Evolutionary conservation across 257 asterid genomes (phyloP).

Genomic region (Schizonepeta tenuifolia): DNA sequence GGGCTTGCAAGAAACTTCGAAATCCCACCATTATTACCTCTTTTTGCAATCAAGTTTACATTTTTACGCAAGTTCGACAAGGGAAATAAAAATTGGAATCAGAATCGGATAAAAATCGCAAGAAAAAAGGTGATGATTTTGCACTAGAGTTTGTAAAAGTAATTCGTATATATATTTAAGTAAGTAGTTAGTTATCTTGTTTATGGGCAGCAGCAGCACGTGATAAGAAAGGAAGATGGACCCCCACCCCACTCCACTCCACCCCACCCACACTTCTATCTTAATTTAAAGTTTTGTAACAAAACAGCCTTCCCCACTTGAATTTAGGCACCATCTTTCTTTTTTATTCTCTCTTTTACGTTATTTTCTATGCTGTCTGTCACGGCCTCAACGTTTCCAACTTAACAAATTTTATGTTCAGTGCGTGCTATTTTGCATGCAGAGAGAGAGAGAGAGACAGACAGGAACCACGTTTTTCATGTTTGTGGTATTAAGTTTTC

Average conservation of each 20-base stretch:
- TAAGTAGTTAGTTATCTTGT: neutral
- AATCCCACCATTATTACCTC: constrained; percentile 13
- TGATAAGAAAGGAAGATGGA: constrained; percentile 42
- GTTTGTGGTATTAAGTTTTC: neutral
- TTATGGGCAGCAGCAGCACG: constrained; percentile 44
- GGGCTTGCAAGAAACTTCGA: constrained; percentile 23
- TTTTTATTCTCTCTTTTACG: neutral
- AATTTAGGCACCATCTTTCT: constrained; percentile 1
- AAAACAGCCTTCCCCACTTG: neutral
- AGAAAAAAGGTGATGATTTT: neutral
- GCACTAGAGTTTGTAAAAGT: neutral
- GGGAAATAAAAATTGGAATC: neutral
- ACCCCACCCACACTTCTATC: too few species aligned
- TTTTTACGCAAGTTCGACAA: constrained; percentile 12
- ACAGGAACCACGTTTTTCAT: neutral
- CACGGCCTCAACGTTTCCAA: constrained; percentile 34
- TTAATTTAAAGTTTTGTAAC: neutral
- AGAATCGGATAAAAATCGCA: neutral
- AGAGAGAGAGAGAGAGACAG: neutral
- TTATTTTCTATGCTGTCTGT: constrained; percentile 22
- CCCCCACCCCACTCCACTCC: neutral
- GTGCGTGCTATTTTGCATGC: neutral
- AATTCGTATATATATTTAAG: too few species aligned
- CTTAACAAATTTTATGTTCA: neutral
- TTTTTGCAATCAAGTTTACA: neutral